Evolutionary conservation across 257 asterid species (phyloP), one percentile per base, ranked within the genome.

Genomic region (Primulina tabacum): DNA sequence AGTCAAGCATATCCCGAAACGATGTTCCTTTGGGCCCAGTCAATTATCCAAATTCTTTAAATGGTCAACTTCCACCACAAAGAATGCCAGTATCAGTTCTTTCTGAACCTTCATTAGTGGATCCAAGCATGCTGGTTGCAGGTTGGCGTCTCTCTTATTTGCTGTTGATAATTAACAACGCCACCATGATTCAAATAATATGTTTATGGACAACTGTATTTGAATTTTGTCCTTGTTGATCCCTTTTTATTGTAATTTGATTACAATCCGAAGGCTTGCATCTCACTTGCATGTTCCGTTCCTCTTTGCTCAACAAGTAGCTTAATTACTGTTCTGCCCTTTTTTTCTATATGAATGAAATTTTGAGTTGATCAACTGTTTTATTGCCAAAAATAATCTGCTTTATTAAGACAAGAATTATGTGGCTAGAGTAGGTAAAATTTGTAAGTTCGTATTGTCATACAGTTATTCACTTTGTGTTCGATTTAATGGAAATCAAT

Each of bases 21-120:
- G 92, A 90, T 71, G 82, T 79, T 73, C 88, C 86, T 61, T 70
- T 78, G 76, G 91, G 95, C 38, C 80, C 87, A 0, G 71, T 76
- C 71, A 83, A 80, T 76, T 91, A 86, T 76, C 84, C 97, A 9
- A 78, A 75, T 80, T 69, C 91, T 71, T 58, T 81, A 70, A 87
- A 84, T 32, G 82, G 81, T 85, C 92, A 84, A 75, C 86, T 83
- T 72, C 82, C 77, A 4, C 87, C 77, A 20, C 82, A 87, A 65
- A 78, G 84, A 68, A 71, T 81, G 74, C 86, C 87, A 26, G 71
- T 68, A 47, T 53, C 94, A 50, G 68, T 79, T 53, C 83, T 81
- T 12, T 75, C 86, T 28, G 91, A 90, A 61, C 79, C 75, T 71
- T 72, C 88, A 60, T 57, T 81, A 38, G 60, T 84, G 78, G 93